Conservation (phyloP, 2,329 filamentous ascomycete genomes). For the Aspergillus versicolor region DNA sequence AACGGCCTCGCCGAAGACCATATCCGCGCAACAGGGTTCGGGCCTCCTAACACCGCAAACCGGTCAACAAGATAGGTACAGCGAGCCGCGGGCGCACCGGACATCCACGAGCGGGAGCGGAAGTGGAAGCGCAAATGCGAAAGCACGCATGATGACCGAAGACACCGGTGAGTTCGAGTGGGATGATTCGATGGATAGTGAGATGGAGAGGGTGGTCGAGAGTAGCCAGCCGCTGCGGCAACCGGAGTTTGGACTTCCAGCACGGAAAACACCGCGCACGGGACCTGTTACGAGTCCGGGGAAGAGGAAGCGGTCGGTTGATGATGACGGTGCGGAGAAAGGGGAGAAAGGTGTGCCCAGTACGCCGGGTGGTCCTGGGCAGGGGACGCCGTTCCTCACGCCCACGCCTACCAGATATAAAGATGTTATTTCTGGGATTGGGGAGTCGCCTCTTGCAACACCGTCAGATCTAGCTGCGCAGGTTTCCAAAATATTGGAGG, state of each 20-base stretch:
- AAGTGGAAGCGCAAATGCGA: slow-evolving; percentile 23
- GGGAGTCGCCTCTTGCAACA: slow-evolving; percentile 19
- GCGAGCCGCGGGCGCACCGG: not conserved
- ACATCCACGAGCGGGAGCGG: not conserved
- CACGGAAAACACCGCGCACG: slow-evolving; percentile 38
- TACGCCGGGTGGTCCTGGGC: slow-evolving; percentile 4
- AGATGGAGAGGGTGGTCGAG: slow-evolving; percentile 25
- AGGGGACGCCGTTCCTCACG: slow-evolving; percentile 24
- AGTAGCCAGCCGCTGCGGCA: slow-evolving; percentile 19
- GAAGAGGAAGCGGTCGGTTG: slow-evolving; percentile 36
- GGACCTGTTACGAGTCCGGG: slow-evolving; percentile 31
- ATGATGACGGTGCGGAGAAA: slow-evolving; percentile 10
- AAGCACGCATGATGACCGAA: slow-evolving; percentile 32
- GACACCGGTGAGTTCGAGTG: slow-evolving; percentile 39
- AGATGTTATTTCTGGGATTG: slow-evolving; percentile 23
- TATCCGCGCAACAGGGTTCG: not conserved
- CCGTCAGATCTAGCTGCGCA: slow-evolving; percentile 22
- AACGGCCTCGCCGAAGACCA: slow-evolving; percentile 21
- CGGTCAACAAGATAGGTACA: slow-evolving; percentile 15
- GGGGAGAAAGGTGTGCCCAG: not conserved
- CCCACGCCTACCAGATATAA: slow-evolving; percentile 33
- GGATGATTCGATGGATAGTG: slow-evolving; percentile 37
- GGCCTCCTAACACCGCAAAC: slow-evolving; percentile 38
- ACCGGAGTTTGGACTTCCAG: slow-evolving; percentile 27
- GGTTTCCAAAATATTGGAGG: slow-evolving; percentile 35